A percentile compares a stretch with the other conserved stretches of the same genome.
phyloP scores from a whole-genome alignment of 306 rosid genomes.

The Cucumis hystrix region DNA sequence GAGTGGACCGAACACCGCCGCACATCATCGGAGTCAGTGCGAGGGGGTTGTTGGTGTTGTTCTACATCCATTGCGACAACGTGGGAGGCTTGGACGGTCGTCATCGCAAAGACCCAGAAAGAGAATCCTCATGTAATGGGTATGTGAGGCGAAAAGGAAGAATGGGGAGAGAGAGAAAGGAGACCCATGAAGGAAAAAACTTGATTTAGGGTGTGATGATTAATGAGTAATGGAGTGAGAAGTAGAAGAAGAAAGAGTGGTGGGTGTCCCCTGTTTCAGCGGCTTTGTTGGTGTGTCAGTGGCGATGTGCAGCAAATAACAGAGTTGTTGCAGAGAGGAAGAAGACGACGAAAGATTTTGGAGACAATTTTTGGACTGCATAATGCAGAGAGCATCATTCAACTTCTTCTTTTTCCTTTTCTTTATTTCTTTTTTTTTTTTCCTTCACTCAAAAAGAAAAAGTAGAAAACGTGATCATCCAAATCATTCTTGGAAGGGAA shows the following conservation, averaged over 20 bases:
- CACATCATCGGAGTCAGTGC: conserved; percentile 17
- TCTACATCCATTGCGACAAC: conserved; percentile 22
- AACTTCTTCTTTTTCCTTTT: background rate
- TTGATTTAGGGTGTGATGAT: background rate
- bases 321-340: conserved; percentile 3
- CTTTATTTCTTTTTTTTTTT: background rate
- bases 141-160: conserved; percentile 23
- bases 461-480: conserved; percentile 9
- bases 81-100: conserved; percentile 25
- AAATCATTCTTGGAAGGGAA: background rate
- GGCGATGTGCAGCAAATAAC: background rate
- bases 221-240: background rate
- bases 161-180: conserved; percentile 27
- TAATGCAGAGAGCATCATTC: background rate
- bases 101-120: conserved; percentile 36
- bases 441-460: background rate
- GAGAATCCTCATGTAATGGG: conserved; percentile 61
- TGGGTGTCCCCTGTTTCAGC: conserved; percentile 4
- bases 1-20: conserved; percentile 22
- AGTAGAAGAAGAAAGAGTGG: background rate
- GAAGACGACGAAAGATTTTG: background rate
- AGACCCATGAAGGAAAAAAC: background rate
- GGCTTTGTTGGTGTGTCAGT: conserved; percentile 9
- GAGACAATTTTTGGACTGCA: background rate
- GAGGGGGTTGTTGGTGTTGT: conserved; percentile 14